A percentile compares a stretch with the other conserved stretches of the same genome.
phyloP scores from a whole-genome alignment of 768 basidiomycete genomes.

The Serendipita sp. region DNA sequence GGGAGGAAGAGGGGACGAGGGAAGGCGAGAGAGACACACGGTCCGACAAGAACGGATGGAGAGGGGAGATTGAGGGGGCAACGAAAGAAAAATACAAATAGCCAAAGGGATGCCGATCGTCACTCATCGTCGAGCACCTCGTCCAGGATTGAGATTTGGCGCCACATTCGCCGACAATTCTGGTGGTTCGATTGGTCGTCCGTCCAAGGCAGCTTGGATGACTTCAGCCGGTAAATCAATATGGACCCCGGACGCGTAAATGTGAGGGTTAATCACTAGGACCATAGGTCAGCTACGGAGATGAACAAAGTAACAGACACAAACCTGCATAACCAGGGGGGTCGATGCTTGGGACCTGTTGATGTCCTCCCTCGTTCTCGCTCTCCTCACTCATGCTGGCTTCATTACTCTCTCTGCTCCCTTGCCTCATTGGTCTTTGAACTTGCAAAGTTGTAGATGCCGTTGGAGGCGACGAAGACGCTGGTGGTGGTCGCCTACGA shows the following conservation, averaged over 20 bases:
- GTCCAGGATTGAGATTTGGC: background rate
- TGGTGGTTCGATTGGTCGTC: constrained; percentile 22
- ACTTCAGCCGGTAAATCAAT: constrained; percentile 87
- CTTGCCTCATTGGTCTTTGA: background rate
- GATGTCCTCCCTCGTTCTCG: constrained; percentile 1
- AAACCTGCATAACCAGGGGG: constrained; percentile 62
- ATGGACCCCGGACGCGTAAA: constrained; percentile 74
- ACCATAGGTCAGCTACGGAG: background rate
- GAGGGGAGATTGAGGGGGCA: too few species aligned
- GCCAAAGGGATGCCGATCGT: too few species aligned
- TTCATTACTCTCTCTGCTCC: background rate
- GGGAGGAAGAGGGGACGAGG: too few species aligned
- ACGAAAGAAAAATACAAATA: too few species aligned
- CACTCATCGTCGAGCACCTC: constrained; percentile 1
- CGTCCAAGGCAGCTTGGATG: constrained; percentile 78
- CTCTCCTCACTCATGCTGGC: background rate
- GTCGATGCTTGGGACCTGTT: constrained; percentile 25
- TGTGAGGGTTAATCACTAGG: constrained; percentile 1
- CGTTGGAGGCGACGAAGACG: background rate
- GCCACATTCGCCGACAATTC: background rate
- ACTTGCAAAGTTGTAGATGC: too few species aligned
- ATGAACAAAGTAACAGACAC: background rate
- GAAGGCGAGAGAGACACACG: too few species aligned
- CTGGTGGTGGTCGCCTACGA: background rate
- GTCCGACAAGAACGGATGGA: too few species aligned